Conservation (phyloP, 2,329 filamentous ascomycete genomes). For the Nemania diffusa region DNA sequence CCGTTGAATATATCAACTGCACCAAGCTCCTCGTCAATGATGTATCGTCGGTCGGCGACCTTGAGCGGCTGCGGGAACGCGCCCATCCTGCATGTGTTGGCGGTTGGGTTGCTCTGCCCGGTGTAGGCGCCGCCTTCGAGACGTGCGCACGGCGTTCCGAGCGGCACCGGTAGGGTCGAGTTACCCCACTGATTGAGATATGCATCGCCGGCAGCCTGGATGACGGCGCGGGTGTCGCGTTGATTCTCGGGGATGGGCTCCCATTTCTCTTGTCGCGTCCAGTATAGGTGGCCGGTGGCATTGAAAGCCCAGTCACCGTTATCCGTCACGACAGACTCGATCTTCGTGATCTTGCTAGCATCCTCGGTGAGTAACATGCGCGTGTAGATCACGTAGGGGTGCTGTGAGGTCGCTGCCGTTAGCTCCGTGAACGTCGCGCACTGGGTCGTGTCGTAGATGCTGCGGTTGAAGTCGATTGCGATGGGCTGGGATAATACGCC, state of each 20-base stretch:
- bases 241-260: slow-evolving; percentile 45
- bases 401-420: slow-evolving; percentile 46
- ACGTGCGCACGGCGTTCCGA: slow-evolving; percentile 48
- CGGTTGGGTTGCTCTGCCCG: slow-evolving; percentile 34
- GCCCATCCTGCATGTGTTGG: slow-evolving; percentile 46
- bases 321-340: slow-evolving; percentile 48
- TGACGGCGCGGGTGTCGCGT: slow-evolving; percentile 45
- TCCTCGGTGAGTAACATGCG: slow-evolving; percentile 44
- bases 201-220: slow-evolving; percentile 48
- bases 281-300: slow-evolving; percentile 45
- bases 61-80: slow-evolving; percentile 46
- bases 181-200: slow-evolving; percentile 48
- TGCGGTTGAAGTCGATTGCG: slow-evolving; percentile 51
- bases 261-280: slow-evolving; percentile 47
- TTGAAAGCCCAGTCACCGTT: slow-evolving; percentile 50
- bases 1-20: slow-evolving; percentile 48
- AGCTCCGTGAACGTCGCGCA: slow-evolving; percentile 58
- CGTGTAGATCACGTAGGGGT: slow-evolving; percentile 51
- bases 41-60: slow-evolving; percentile 45
- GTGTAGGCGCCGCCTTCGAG: slow-evolving; percentile 49
- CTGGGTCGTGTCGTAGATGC: slow-evolving; percentile 49
- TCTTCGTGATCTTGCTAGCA: slow-evolving; percentile 40
- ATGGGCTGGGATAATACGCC: slow-evolving; percentile 48
- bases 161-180: slow-evolving; percentile 41
- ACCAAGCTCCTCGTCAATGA: slow-evolving; percentile 48